Evolutionary conservation across 768 basidiomycete genomes (phyloP).

Genomic region (Lactifluus subvellereus): DNA sequence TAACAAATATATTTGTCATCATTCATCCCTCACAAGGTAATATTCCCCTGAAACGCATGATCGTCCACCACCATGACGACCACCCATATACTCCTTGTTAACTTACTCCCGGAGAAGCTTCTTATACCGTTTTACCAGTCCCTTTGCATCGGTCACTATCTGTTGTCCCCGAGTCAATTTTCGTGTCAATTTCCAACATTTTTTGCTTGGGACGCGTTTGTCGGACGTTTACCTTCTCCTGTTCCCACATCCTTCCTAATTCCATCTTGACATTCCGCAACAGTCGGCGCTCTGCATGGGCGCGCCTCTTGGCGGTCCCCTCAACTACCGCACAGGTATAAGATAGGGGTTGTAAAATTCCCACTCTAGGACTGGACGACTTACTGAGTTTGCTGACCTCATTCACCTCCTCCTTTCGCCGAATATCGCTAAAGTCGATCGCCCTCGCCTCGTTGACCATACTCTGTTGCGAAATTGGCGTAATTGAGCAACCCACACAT

Average conservation of each 20-base stretch:
- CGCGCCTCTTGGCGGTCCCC: neutral
- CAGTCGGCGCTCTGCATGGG: slow-evolving; percentile 11
- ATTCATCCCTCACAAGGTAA: too few species aligned
- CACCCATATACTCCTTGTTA: neutral
- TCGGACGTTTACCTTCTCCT: slow-evolving; percentile 16
- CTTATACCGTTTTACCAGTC: slow-evolving; percentile 14
- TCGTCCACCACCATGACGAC: neutral
- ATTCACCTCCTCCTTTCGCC: slow-evolving; percentile 13
- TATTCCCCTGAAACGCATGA: too few species aligned
- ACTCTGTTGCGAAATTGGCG: neutral
- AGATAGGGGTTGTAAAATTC: neutral
- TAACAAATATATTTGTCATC: too few species aligned
- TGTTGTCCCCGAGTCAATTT: neutral
- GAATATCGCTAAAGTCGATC: slow-evolving; percentile 7
- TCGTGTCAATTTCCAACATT: too few species aligned
- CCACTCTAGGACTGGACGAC: neutral
- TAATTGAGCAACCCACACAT: neutral
- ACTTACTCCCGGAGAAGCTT: slow-evolving; percentile 7
- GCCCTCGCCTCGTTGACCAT: slow-evolving; percentile 10
- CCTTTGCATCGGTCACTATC: slow-evolving; percentile 14
- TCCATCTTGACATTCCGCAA: slow-evolving; percentile 17
- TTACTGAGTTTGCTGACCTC: slow-evolving; percentile 18
- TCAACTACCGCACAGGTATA: slow-evolving; percentile 8
- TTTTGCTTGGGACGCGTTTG: too few species aligned
- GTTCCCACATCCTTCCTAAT: slow-evolving; percentile 1